Percentiles rank a stretch among this genome's conserved stretches.
These are phyloP conservation scores for Ustilago nuda DNA, from an alignment of 1,284 basidiomycete species.

Conservation along the genomic window DNA sequence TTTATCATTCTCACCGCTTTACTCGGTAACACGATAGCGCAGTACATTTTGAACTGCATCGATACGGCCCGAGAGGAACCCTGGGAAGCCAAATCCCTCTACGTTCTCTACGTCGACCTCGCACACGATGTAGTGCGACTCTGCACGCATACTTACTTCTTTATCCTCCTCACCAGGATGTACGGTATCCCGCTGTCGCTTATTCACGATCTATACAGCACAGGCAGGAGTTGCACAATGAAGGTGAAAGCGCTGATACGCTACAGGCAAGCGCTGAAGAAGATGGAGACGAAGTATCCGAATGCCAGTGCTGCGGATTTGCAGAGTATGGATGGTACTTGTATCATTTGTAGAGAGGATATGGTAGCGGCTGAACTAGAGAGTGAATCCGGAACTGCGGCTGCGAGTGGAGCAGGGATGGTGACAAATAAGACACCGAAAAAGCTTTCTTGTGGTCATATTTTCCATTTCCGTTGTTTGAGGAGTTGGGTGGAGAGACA, in stretches of 20 bases:
- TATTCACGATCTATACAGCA: constrained; percentile 94
- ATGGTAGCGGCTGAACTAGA: constrained; percentile 73
- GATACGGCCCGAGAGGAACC: constrained; percentile 72
- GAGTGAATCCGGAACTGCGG: constrained; percentile 2
- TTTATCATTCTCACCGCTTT: constrained; percentile 85
- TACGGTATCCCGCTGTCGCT: constrained; percentile 98
- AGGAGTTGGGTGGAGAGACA: constrained; percentile 97
- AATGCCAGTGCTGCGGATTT: constrained; percentile 91
- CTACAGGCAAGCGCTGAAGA: constrained; percentile 91
- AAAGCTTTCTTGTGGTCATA: constrained; percentile 93
- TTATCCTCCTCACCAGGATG: constrained; percentile 91
- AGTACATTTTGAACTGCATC: constrained; percentile 85
- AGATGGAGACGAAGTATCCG: constrained; percentile 97
- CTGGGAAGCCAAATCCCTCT: constrained; percentile 99
- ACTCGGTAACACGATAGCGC: constrained; percentile 80
- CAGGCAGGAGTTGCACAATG: constrained; percentile 87
- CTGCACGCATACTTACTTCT: constrained; percentile 83
- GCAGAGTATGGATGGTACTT: constrained; percentile 86
- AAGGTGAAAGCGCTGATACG: constrained; percentile 86
- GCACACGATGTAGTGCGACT: constrained; percentile 89
- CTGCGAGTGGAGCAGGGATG: neutral
- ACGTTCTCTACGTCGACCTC: constrained; percentile 92
- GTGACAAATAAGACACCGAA: constrained; percentile 87
- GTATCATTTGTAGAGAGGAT: constrained; percentile 99
- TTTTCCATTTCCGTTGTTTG: constrained; percentile 98